Percentiles rank a stretch among this genome's conserved stretches.
Conservation (phyloP, 371 early-diverging fungal species). For the Edhazardia aedis region DNA sequence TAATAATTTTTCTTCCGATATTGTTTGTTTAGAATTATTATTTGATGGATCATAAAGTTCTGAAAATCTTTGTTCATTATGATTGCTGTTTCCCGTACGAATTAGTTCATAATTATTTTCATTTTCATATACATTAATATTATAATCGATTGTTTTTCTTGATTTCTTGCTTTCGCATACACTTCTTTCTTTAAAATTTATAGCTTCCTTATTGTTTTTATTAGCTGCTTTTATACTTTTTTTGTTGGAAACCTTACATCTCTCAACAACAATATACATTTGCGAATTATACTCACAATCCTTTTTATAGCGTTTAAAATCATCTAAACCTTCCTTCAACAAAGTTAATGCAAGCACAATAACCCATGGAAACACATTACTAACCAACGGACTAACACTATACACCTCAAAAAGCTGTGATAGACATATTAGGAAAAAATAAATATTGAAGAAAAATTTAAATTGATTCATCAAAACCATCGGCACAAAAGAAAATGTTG, state of each 20-base stretch:
- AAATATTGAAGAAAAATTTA: slow-evolving; percentile 79
- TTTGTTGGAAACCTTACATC: not conserved
- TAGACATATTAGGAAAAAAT: slow-evolving; percentile 73
- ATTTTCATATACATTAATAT: too few species aligned
- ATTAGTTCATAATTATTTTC: too few species aligned
- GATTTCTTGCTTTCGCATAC: not conserved
- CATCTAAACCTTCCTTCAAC: slow-evolving; percentile 80
- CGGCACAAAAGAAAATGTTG: slow-evolving; percentile 62
- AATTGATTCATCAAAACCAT: slow-evolving; percentile 77
- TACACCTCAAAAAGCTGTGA: slow-evolving; percentile 62
- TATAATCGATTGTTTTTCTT: not conserved
- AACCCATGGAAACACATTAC: slow-evolving; percentile 73
- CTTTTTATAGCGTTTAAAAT: slow-evolving; percentile 62
- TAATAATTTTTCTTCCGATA: not conserved
- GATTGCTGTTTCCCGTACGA: not conserved
- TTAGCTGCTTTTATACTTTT: not conserved
- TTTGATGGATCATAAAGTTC: not conserved
- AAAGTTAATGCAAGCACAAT: slow-evolving; percentile 75
- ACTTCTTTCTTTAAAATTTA: too few species aligned
- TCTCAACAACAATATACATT: slow-evolving; percentile 4
- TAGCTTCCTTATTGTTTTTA: not conserved
- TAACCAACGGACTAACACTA: slow-evolving; percentile 60
- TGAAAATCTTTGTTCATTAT: not conserved
- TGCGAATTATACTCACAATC: slow-evolving; percentile 50
- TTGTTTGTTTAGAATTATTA: not conserved